These are phyloP conservation scores for Lasiosphaeria miniovina DNA, from an alignment of 495 filamentous ascomycete species.

Conservation along the genomic window DNA sequence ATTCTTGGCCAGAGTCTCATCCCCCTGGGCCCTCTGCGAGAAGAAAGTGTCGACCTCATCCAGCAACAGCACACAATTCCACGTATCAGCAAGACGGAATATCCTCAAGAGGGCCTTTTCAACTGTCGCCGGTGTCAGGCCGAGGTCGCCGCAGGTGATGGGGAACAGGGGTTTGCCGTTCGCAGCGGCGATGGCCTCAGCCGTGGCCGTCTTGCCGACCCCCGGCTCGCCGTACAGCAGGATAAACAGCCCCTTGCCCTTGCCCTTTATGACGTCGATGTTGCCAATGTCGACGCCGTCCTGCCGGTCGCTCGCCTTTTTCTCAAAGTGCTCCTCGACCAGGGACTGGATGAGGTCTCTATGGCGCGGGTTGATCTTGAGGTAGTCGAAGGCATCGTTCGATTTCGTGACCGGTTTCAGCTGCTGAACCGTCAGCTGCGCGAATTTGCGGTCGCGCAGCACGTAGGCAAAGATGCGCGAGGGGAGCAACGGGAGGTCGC, in stretches of 20 bases:
- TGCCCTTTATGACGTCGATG: constrained; percentile 57
- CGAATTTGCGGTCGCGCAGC: constrained; percentile 37
- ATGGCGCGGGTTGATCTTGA: constrained; percentile 51
- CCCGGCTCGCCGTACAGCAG: constrained; percentile 56
- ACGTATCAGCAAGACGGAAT: constrained; percentile 51
- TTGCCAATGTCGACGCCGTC: constrained; percentile 38
- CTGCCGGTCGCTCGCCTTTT: constrained; percentile 33
- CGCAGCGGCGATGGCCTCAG: constrained; percentile 49
- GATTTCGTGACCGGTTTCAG: constrained; percentile 39
- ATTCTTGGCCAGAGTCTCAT: constrained; percentile 1
- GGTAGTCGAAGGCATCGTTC: constrained; percentile 45
- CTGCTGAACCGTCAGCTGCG: constrained; percentile 29
- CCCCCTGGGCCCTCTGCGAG: constrained; percentile 36
- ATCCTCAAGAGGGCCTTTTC: constrained; percentile 43
- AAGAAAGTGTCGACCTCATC: constrained; percentile 55
- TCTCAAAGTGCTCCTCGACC: constrained; percentile 42
- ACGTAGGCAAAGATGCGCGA: constrained; percentile 39
- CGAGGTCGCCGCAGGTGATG: constrained; percentile 56
- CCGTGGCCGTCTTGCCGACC: constrained; percentile 61
- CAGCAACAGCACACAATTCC: constrained; percentile 54
- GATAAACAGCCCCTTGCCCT: constrained; percentile 54
- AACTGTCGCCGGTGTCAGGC: constrained; percentile 40
- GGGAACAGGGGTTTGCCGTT: constrained; percentile 50
- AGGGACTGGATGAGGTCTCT: constrained; percentile 56
- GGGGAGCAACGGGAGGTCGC: constrained; percentile 36